Evolutionary conservation across 192 early-diverging fungal species (phyloP).

Genomic region (Borealophlyctis nickersoniae): DNA sequence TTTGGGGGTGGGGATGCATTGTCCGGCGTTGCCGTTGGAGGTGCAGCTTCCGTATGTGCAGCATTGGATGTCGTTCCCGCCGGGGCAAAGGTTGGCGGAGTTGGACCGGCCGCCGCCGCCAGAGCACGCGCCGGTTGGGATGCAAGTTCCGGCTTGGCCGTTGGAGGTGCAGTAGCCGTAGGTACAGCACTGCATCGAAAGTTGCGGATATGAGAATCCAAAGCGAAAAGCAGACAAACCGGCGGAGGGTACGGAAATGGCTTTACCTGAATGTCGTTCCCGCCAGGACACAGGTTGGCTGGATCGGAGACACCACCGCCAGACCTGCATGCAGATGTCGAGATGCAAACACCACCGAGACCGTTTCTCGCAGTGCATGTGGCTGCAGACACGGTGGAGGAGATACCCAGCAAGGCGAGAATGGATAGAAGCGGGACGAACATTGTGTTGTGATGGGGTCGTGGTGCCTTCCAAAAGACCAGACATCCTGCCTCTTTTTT

Average conservation of each 20-base stretch:
- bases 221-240: neutral
- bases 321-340: neutral
- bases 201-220: neutral
- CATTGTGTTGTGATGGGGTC: no score
- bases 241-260: neutral
- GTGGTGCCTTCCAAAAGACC: no score
- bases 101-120: neutral
- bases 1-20: neutral
- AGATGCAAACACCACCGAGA: neutral
- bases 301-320: no score
- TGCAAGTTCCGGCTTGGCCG: neutral
- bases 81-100: slow-evolving; percentile 1
- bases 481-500: no score
- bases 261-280: neutral
- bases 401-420: no score
- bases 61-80: neutral
- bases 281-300: no score
- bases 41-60: neutral
- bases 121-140: neutral
- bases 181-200: neutral
- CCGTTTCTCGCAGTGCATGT: neutral
- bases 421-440: no score
- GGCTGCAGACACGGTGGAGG: no score
- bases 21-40: neutral
- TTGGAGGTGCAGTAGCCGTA: neutral